A percentile compares a stretch with the other conserved stretches of the same genome.
Conservation (phyloP, 371 early-diverging fungal species). For the Sporodiniella umbellata region DNA sequence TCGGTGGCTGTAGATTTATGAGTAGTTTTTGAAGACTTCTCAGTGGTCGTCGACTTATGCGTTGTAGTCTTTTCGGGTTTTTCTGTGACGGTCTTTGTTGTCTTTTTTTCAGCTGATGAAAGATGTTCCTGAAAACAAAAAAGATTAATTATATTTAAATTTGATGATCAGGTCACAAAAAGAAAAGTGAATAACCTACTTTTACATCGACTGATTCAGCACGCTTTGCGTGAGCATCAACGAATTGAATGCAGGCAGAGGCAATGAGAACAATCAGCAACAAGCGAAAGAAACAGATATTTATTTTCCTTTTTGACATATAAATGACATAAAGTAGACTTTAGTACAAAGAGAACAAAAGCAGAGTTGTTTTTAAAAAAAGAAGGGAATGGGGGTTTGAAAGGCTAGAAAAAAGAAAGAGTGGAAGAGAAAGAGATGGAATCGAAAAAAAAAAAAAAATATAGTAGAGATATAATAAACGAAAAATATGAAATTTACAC, state of each 20-base stretch:
- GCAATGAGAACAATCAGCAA: not conserved
- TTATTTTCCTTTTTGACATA: slow-evolving; percentile 3
- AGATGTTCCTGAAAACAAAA: not conserved
- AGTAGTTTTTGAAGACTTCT: not conserved
- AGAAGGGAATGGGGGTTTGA: not conserved
- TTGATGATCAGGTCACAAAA: too few species aligned
- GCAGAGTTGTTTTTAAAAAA: too few species aligned
- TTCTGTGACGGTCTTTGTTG: not conserved
- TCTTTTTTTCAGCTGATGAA: not conserved
- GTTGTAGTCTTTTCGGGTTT: not conserved
- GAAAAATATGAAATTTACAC: slow-evolving; percentile 8
- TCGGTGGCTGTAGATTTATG: not conserved
- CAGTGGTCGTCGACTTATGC: not conserved
- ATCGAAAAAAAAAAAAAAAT: not conserved
- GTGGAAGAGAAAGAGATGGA: not conserved
- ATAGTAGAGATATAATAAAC: too few species aligned
- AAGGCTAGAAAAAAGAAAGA: not conserved
- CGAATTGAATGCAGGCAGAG: not conserved
- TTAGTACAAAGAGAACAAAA: too few species aligned
- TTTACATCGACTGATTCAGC: not conserved
- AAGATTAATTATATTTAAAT: not conserved
- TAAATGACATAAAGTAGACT: not conserved
- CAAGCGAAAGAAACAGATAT: not conserved
- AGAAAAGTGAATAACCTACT: not conserved
- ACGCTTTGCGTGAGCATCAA: not conserved